Percentiles rank a stretch among this genome's conserved stretches.
These are phyloP conservation scores for Rhododendron griersonianum DNA, from an alignment of 148 eudicot species.

Conservation along the genomic window DNA sequence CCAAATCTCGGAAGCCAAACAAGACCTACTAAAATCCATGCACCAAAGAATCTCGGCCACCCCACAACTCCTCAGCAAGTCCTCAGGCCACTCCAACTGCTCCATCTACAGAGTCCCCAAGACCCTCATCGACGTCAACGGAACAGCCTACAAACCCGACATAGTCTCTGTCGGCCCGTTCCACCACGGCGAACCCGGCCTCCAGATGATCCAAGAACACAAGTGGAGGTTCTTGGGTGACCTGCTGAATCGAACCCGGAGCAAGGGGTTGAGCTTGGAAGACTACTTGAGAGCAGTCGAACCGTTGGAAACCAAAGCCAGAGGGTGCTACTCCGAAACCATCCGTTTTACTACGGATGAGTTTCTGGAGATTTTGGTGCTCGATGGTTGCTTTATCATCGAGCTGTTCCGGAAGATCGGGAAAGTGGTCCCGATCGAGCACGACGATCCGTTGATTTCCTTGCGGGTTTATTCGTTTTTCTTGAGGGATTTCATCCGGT, in stretches of 20 bases:
- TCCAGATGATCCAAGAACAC: conserved; percentile 71
- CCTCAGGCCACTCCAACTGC: conserved; percentile 62
- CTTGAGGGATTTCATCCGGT: conserved; percentile 51
- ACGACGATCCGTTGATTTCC: conserved; percentile 54
- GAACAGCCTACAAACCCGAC: conserved; percentile 50
- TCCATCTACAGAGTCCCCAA: conserved; percentile 71
- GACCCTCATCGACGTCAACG: conserved; percentile 47
- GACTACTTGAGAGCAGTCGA: conserved; percentile 36
- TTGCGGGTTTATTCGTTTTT: conserved; percentile 71
- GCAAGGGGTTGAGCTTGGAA: conserved; percentile 19
- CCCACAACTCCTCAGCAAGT: conserved; percentile 49
- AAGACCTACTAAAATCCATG: conserved; percentile 23
- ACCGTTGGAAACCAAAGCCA: conserved; percentile 37
- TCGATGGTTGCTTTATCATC: conserved; percentile 78
- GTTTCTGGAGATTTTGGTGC: conserved; percentile 51
- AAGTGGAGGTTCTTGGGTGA: conserved; percentile 59
- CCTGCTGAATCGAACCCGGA: conserved; percentile 24
- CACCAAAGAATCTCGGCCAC: conserved; percentile 21
- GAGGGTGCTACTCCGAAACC: conserved; percentile 59
- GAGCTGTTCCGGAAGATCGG: conserved; percentile 65
- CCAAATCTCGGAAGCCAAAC: conserved; percentile 29
- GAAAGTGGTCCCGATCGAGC: conserved; percentile 29
- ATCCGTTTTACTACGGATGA: conserved; percentile 22
- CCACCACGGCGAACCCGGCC: conserved; percentile 45
- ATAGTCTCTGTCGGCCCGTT: conserved; percentile 73